These are phyloP conservation scores for Neofusicoccum kwambonambiense DNA, from an alignment of 2,329 filamentous ascomycete species.

Conservation along the genomic window DNA sequence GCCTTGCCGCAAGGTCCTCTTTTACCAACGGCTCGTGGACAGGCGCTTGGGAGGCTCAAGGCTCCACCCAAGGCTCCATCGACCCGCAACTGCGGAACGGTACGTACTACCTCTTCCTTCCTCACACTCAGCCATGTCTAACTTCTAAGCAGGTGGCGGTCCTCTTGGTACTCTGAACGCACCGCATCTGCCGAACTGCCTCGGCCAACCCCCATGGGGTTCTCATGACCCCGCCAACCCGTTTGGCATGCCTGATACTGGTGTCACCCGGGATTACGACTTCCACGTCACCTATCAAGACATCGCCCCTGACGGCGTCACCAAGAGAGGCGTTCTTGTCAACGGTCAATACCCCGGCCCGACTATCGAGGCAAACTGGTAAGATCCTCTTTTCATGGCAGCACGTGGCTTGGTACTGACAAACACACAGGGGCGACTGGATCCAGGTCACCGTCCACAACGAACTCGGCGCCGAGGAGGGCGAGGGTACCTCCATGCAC, in stretches of 20 bases:
- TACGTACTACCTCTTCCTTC: not conserved
- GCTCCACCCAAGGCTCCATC: constrained; percentile 1
- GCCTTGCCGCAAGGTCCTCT: constrained; percentile 2
- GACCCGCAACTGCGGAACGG: constrained; percentile 2
- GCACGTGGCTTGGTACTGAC: constrained; percentile 25
- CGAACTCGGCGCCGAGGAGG: constrained; percentile 23
- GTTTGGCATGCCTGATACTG: constrained; percentile 31
- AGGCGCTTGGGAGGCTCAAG: constrained; percentile 2
- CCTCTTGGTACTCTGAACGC: constrained; percentile 8
- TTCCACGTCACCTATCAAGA: constrained; percentile 18
- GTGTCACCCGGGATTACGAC: constrained; percentile 27
- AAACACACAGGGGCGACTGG: constrained; percentile 31
- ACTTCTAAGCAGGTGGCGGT: not conserved
- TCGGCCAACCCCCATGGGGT: not conserved
- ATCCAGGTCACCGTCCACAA: constrained; percentile 26
- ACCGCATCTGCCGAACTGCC: not conserved
- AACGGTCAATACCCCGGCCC: constrained; percentile 35
- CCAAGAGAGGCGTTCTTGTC: constrained; percentile 28
- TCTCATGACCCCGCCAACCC: not conserved
- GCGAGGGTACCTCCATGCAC: constrained; percentile 37
- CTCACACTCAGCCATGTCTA: not conserved
- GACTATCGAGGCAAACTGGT: constrained; percentile 34
- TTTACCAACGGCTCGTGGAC: constrained; percentile 3
- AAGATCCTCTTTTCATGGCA: constrained; percentile 29
- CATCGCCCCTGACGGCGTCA: constrained; percentile 30